Evolutionary conservation across 1,284 basidiomycete genomes (phyloP), one percentile per base, ranked within the genome.

Genomic region (Tilletia caries): DNA sequence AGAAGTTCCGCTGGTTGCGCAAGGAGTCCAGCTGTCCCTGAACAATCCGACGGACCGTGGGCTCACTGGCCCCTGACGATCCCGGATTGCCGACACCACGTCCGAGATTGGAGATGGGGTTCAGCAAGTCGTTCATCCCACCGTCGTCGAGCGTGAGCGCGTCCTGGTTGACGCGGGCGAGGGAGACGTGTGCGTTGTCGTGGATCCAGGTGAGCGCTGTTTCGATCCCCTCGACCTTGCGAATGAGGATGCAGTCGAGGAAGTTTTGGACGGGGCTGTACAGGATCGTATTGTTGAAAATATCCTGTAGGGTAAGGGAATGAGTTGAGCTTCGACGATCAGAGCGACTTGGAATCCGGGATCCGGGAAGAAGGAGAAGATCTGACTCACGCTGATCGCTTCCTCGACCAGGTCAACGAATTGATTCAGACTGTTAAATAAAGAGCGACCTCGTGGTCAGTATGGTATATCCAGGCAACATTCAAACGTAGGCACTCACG

Each of bases 121-220:
- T 3, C 52, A 77, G 33, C n/a, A 90, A 89, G 78, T 92, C 91
- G 76, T 92, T 86, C 67, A 92, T 88, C 3, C 88, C 85, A 1
- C 84, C 82, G 8, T 88, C 88, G 0, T 90, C 91, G 62, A 97
- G 87, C 52, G 93, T 86, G 68, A 98, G 89, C 46, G 90, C 87
- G 69, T 88, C 87, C 64, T 89, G 85, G 68, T 91, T 89, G 48
- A 96, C 87, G 43, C 86, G 87, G 0, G 92, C 90, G 66, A 97
- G 87, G 74, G 91, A 85, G 73, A 96, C 87, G 62, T 89, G 86
- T 46, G 95, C 89, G 82, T 95, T 93, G 74, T 93, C 86, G 77
- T 95, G 91, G 71, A 98, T 86, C 88, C 95, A 98, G 0, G 92
- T 96, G 65, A 98, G 86, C 8, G 91, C 94, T 25, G 89, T 87